phyloP scores from a whole-genome alignment of 1,284 basidiomycete genomes.

The Papiliotrema laurentii region DNA sequence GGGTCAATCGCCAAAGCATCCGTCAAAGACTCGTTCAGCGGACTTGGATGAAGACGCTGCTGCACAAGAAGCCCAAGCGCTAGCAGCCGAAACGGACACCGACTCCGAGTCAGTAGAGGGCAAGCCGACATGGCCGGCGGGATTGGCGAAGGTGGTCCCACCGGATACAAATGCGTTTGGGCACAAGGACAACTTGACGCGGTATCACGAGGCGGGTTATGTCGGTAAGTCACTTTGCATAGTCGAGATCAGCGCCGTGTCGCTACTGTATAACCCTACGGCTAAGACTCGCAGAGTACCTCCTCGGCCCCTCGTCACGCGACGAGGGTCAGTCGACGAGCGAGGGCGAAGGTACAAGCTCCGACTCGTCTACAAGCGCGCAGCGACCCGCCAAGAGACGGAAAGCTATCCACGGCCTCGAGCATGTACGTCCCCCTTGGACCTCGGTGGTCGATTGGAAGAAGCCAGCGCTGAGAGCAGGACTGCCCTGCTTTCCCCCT shows the following conservation, averaged over 20 bases:
- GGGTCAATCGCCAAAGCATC: too few species aligned
- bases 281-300: slow-evolving; percentile 6
- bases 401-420: slow-evolving; percentile 55
- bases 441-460: background rate
- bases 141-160: slow-evolving; percentile 19
- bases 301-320: background rate
- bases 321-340: too few species aligned
- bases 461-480: slow-evolving; percentile 53
- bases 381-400: slow-evolving; percentile 24
- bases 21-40: too few species aligned
- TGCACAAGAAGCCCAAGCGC: background rate
- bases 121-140: slow-evolving; percentile 47
- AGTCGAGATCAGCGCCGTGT: background rate
- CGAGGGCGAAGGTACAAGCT: background rate
- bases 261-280: slow-evolving; percentile 16
- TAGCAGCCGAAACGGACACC: background rate
- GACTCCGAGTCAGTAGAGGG: background rate
- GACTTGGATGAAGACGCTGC: slow-evolving; percentile 53
- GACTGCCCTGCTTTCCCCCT: slow-evolving; percentile 75
- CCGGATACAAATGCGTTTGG: slow-evolving; percentile 26
- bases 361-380: slow-evolving; percentile 48
- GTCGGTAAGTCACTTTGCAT: slow-evolving; percentile 33
- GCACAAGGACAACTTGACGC: slow-evolving; percentile 32
- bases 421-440: slow-evolving; percentile 55
- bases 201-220: slow-evolving; percentile 49